Evolutionary conservation across 805 yeast genomes (phyloP).

Genomic region (Ogataea allantospora): DNA sequence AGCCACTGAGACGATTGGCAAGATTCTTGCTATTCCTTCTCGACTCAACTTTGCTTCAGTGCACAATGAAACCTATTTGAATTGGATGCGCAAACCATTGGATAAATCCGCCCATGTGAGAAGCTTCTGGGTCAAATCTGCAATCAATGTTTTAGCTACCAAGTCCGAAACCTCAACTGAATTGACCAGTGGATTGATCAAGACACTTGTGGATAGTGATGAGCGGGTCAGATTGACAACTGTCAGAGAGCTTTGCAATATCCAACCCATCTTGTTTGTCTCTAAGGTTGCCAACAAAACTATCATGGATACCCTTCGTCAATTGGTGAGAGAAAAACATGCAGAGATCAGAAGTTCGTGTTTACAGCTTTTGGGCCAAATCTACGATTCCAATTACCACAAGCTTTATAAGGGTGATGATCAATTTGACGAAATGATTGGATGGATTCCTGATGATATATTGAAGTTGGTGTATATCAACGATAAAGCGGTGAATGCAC

Average conservation of each 20-base stretch:
- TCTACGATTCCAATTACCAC: conserved; percentile 50
- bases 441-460: conserved; percentile 62
- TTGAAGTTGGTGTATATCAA: conserved; percentile 71
- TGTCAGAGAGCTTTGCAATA: conserved; percentile 46
- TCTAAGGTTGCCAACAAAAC: conserved; percentile 44
- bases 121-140: conserved; percentile 63
- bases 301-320: conserved; percentile 54
- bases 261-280: conserved; percentile 48
- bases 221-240: conserved; percentile 68
- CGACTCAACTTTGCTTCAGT: conserved; percentile 55
- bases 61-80: conserved; percentile 59
- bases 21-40: conserved; percentile 52
- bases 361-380: conserved; percentile 49
- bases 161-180: conserved; percentile 51
- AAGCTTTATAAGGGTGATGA: conserved; percentile 26
- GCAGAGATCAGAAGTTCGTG: conserved; percentile 60
- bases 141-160: conserved; percentile 44
- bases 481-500: conserved; percentile 60
- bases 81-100: conserved; percentile 73
- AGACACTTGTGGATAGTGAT: conserved; percentile 72
- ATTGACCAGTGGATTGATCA: conserved; percentile 55
- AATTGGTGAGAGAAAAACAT: conserved; percentile 70
- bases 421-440: conserved; percentile 34
- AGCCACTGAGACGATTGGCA: conserved; percentile 74
- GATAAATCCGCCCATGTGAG: conserved; percentile 69